Evolutionary conservation across 306 rosid species (phyloP).

Genomic region (Quercus engelmannii): DNA sequence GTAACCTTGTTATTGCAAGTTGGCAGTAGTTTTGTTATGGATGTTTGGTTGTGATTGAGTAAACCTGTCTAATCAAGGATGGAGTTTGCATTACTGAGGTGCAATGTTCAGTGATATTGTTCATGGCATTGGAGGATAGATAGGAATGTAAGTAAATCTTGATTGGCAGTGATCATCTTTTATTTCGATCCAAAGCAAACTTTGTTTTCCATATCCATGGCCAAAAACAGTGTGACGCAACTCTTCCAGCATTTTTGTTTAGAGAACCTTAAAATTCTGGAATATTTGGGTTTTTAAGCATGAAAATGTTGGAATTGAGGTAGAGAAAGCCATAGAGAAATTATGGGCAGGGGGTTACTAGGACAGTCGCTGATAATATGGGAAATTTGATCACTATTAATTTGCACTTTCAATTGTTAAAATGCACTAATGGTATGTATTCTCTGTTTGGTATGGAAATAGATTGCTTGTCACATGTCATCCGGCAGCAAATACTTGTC

Average conservation of each 20-base stretch:
- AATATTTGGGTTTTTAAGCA: background rate
- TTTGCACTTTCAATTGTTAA: background rate
- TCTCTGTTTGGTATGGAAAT: too few species aligned
- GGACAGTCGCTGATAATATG: background rate
- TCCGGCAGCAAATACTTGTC: background rate
- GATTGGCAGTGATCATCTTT: background rate
- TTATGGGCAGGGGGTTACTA: background rate
- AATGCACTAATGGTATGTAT: background rate
- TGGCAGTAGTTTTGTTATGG: background rate
- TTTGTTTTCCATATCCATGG: background rate
- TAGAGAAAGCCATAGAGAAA: background rate
- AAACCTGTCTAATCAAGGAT: background rate
- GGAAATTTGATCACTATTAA: background rate
- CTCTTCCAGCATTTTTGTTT: background rate
- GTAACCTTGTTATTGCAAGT: background rate
- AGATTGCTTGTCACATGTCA: background rate
- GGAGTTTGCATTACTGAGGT: background rate
- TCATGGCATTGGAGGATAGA: background rate
- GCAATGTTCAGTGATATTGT: background rate
- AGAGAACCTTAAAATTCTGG: background rate
- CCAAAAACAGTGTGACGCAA: background rate
- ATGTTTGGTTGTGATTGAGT: background rate
- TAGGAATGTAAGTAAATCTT: background rate
- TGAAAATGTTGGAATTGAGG: background rate
- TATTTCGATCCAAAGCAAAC: background rate